A percentile compares a stretch with the other conserved stretches of the same genome.
Evolutionary conservation across 228 moss, liverwort and hornwort species (phyloP).

Genomic region (Sphagnum fallax): DNA sequence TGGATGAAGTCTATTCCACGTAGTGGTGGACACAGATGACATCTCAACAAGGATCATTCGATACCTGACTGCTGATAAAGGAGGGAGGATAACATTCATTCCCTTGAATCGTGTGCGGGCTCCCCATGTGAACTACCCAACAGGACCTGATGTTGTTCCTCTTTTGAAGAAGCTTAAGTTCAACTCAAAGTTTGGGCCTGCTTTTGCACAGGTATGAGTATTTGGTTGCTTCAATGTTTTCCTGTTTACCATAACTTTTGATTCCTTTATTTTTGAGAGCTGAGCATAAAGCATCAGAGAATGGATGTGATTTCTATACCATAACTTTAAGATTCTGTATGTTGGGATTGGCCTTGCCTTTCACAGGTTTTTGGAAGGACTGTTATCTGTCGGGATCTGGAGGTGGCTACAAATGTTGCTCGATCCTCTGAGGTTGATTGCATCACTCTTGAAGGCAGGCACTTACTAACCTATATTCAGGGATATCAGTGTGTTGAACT

Average conservation of each 20-base stretch:
- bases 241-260: not conserved
- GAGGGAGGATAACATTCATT: constrained; percentile 97
- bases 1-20: constrained; percentile 75
- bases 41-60: constrained; percentile 92
- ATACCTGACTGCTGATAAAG: constrained; percentile 87
- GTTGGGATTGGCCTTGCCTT: not conserved
- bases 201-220: constrained; percentile 77
- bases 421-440: constrained; percentile 90
- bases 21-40: constrained; percentile 93
- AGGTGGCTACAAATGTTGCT: constrained; percentile 93
- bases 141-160: constrained; percentile 97
- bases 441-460: constrained; percentile 88
- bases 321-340: too few relatives aligned
- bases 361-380: constrained; percentile 95
- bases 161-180: constrained; percentile 78
- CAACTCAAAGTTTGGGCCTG: constrained; percentile 50
- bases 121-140: constrained; percentile 69
- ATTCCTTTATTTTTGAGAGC: too few relatives aligned
- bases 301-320: too few relatives aligned
- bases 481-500: not conserved
- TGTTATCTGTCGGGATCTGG: constrained; percentile 95
- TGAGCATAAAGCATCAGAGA: too few relatives aligned
- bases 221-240: not conserved
- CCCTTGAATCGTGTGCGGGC: constrained; percentile 85
- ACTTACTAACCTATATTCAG: not conserved